These are phyloP conservation scores for Casuarina cunninghamiana DNA, from an alignment of 306 rosid species.

Conservation along the genomic window DNA sequence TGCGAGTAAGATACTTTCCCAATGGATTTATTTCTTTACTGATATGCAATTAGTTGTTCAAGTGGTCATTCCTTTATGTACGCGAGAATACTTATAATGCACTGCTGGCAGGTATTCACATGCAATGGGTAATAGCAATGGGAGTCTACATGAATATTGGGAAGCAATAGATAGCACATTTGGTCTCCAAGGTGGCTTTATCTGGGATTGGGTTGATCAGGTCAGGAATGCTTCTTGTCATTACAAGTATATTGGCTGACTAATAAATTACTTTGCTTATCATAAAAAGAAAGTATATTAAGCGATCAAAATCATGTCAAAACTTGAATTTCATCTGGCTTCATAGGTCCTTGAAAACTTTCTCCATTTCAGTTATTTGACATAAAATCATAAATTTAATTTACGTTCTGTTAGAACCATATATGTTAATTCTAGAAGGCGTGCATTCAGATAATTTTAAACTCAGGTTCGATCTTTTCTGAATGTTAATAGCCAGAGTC, in stretches of 20 bases:
- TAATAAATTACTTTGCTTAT: not conserved
- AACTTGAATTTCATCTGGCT: not conserved
- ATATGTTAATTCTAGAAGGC: not conserved
- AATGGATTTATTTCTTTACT: conserved; percentile 5
- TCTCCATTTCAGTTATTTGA: not conserved
- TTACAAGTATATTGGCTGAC: not conserved
- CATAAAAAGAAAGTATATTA: not conserved
- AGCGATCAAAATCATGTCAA: conserved; percentile 17
- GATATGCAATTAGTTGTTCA: conserved; percentile 19
- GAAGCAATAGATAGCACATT: conserved; percentile 89
- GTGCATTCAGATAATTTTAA: not conserved
- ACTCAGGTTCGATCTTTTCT: not conserved
- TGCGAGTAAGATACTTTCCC: conserved; percentile 72
- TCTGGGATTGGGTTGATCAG: conserved; percentile 99
- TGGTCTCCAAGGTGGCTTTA: conserved; percentile 99
- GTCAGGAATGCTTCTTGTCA: conserved; percentile 33
- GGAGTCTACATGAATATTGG: conserved; percentile 87
- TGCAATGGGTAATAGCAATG: conserved; percentile 96
- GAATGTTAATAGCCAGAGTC: not conserved
- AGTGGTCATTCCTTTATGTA: conserved; percentile 1
- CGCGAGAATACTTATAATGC: conserved; percentile 16
- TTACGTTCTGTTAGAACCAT: not conserved
- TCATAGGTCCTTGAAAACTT: not conserved
- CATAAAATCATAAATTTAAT: conserved; percentile 4
- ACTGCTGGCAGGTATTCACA: conserved; percentile 80